phyloP scores from a whole-genome alignment of 176 grass and related monocot species.

The Areca catechu region DNA sequence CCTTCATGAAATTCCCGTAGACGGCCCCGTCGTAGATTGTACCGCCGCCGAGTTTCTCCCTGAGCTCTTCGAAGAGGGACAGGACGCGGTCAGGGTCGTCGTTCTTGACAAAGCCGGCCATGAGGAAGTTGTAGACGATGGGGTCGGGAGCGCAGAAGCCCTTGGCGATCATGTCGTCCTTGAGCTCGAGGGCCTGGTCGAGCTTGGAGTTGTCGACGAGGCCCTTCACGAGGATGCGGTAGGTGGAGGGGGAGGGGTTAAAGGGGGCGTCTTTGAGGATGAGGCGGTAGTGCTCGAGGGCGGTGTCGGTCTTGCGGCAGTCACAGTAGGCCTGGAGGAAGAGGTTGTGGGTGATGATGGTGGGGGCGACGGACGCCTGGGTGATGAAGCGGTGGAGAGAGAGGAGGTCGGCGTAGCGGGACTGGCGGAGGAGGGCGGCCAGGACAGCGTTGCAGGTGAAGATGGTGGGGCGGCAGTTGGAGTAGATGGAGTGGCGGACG shows the following conservation, averaged over 20 bases:
- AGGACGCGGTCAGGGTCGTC: slow-evolving; percentile 32
- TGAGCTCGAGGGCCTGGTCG: slow-evolving; percentile 40
- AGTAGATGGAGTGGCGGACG: slow-evolving; percentile 89
- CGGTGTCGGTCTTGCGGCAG: slow-evolving; percentile 43
- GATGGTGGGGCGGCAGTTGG: slow-evolving; percentile 78
- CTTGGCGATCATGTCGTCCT: slow-evolving; percentile 62
- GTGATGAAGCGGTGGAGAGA: slow-evolving; percentile 77
- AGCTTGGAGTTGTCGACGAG: slow-evolving; percentile 55
- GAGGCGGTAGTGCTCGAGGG: slow-evolving; percentile 61
- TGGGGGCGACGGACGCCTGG: slow-evolving; percentile 71
- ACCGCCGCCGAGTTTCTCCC: slow-evolving; percentile 43
- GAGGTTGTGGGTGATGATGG: slow-evolving; percentile 67
- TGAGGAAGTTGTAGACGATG: slow-evolving; percentile 60
- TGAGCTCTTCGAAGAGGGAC: slow-evolving; percentile 50
- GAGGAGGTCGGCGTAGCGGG: slow-evolving; percentile 63
- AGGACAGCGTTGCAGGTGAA: slow-evolving; percentile 70
- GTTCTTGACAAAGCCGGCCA: slow-evolving; percentile 40
- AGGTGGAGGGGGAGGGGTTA: slow-evolving; percentile 59
- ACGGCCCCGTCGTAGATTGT: slow-evolving; percentile 40
- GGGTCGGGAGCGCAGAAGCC: slow-evolving; percentile 59
- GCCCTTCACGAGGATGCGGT: slow-evolving; percentile 55
- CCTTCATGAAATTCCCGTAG: slow-evolving; percentile 76
- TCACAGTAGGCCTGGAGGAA: slow-evolving; percentile 62
- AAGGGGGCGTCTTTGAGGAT: slow-evolving; percentile 53
- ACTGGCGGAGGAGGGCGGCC: slow-evolving; percentile 54